Evolutionary conservation across 2,329 filamentous ascomycete genomes (phyloP).

Genomic region (Colletotrichum costaricense): DNA sequence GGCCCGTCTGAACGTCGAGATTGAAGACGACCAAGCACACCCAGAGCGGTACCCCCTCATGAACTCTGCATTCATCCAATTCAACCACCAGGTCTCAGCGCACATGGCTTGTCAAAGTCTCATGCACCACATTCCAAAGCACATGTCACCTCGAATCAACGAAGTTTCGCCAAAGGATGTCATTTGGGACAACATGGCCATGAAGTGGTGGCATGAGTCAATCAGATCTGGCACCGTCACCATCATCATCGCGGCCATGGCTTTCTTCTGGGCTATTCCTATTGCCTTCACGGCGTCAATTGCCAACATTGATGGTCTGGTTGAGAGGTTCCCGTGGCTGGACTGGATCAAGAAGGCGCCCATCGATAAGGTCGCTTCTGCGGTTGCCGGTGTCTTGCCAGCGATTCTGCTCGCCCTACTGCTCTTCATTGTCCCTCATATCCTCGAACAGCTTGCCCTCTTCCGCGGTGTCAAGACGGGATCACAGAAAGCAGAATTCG

Average conservation of each 20-base stretch:
- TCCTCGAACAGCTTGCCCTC: constrained; percentile 78
- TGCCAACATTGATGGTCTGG: constrained; percentile 79
- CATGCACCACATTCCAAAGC: constrained; percentile 89
- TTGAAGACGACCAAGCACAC: constrained; percentile 88
- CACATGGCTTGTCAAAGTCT: constrained; percentile 98
- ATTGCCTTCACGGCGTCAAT: constrained; percentile 89
- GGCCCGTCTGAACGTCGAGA: constrained; percentile 89
- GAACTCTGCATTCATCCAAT: constrained; percentile 98
- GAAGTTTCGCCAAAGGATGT: constrained; percentile 95
- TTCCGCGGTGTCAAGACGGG: constrained; percentile 87
- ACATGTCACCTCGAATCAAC: constrained; percentile 93
- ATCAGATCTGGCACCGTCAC: constrained; percentile 76
- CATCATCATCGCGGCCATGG: constrained; percentile 75
- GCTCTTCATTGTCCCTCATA: constrained; percentile 82
- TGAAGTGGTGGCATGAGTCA: constrained; percentile 94
- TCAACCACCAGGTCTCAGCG: constrained; percentile 96
- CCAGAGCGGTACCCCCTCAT: constrained; percentile 89
- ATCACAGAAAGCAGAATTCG: constrained; percentile 80
- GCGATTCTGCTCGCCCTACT: constrained; percentile 81
- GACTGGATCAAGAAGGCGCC: constrained; percentile 71
- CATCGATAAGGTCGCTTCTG: constrained; percentile 70
- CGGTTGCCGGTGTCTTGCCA: constrained; percentile 87
- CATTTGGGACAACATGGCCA: constrained; percentile 96
- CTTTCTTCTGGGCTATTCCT: constrained; percentile 90
- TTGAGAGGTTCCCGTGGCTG: constrained; percentile 75